Evolutionary conservation across 345 rosid genomes (phyloP).

Genomic region (Rhodomyrtus tomentosa): DNA sequence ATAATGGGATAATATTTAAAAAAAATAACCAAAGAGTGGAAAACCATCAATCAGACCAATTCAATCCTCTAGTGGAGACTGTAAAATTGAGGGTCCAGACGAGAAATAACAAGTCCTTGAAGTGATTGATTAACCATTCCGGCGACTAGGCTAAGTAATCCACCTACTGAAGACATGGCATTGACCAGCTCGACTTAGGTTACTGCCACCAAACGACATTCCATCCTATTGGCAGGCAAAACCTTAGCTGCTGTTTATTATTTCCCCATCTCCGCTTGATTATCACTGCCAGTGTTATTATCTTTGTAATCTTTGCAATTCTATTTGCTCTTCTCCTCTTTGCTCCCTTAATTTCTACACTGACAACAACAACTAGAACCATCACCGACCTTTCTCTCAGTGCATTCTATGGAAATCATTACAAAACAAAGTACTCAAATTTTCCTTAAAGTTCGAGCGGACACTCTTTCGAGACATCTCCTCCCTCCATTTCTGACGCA

Average conservation of each 20-base stretch:
- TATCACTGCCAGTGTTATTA: neutral
- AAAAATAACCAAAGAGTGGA: neutral
- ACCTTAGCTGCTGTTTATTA: neutral
- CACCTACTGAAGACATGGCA: neutral
- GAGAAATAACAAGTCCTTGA: neutral
- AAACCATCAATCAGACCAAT: neutral
- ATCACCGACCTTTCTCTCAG: neutral
- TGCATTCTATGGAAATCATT: neutral
- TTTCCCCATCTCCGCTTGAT: neutral
- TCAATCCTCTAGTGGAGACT: rapidly evolving
- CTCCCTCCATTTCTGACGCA: neutral
- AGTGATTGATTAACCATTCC: neutral
- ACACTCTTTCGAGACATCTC: neutral
- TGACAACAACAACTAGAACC: neutral
- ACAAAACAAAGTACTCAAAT: neutral
- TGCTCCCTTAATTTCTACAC: neutral
- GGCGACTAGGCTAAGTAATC: neutral
- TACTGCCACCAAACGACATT: neutral
- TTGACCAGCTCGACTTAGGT: neutral
- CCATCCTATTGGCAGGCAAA: neutral
- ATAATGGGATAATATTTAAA: neutral
- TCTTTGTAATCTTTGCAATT: neutral
- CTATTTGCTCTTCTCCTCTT: neutral
- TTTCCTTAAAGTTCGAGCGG: too few species aligned
- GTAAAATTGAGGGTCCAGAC: neutral